A percentile compares a stretch with the other conserved stretches of the same genome.
phyloP scores from a whole-genome alignment of 305 asterid species.

The Fraxinus platypoda region DNA sequence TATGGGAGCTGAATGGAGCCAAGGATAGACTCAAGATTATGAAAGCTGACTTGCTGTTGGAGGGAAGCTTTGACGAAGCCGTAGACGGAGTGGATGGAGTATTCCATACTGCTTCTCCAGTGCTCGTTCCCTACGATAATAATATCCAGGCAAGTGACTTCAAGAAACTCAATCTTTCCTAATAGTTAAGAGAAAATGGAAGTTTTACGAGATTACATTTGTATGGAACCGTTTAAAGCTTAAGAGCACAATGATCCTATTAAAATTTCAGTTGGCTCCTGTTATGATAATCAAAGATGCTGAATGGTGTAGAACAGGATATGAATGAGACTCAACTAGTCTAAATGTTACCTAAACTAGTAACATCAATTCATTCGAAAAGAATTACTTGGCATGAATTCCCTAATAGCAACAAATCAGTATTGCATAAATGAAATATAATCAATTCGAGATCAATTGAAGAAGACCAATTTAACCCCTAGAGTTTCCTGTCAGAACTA shows the following conservation, averaged over 20 bases:
- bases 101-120: constrained; percentile 91
- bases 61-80: constrained; percentile 83
- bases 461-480: neutral
- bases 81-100: constrained; percentile 82
- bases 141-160: constrained; percentile 50
- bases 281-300: neutral
- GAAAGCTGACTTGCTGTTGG: constrained; percentile 65
- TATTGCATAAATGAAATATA: neutral
- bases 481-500: neutral
- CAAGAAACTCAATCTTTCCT: neutral
- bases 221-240: neutral
- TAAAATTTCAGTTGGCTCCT: neutral
- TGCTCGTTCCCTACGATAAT: constrained; percentile 56
- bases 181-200: no score
- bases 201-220: neutral
- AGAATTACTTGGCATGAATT: neutral
- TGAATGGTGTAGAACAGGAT: neutral
- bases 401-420: neutral
- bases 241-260: neutral
- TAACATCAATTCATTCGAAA: neutral
- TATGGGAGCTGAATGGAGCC: constrained; percentile 79
- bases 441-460: neutral
- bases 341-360: neutral
- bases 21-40: constrained; percentile 71
- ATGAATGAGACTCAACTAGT: neutral